Base-by-base conservation (phyloP, 2,329 filamentous ascomycete species). In the Pseudogymnoascus sp. region DNA sequence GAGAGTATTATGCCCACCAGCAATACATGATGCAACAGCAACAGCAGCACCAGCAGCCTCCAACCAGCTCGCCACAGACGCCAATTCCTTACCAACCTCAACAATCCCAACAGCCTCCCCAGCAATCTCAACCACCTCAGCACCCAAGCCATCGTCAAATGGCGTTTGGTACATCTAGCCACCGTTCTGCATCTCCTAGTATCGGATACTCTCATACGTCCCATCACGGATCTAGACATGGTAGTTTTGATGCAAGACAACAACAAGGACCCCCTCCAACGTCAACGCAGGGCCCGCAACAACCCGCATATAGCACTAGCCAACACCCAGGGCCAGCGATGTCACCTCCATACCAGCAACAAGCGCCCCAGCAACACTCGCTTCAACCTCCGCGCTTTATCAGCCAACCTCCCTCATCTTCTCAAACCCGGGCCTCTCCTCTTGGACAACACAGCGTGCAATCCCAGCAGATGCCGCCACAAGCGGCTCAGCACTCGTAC, bases 1-100 rank as follows among this genome's bases (percentile, higher is more conserved):
- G 28, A 16, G 73, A 74, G 36, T 73, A 72, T 39, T 74, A 74
- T 62, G 60, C 64, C 19, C 67, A 69, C 1, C 70, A 71, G 51
- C 67, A 67, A 21, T 71, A 70, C 28, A 54, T 70, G 2, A 70
- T 71, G 60, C 70, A 71, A 31, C 68, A 43, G 51, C 70, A 48
- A 10, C 45, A 57, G n/a, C 68, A 13, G 69, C 64, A 62, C 64
- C 70, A 34, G 63, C 67, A 43, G 65, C 65, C 21, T 72, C 71
- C 6, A 71, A 70, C 23, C 70, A 71, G 61, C 64, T 70, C 37
- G 69, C 67, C 5, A 65, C 69, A 21, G 65, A 69, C n/a, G 71
- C 71, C 63, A 68, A 73, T 41, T 13, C 68, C 51, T 1, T 36
- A 64, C 43, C 45, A 62, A 7, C 8, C 62, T n/a, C 62, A 61